Percentiles rank a stretch among this genome's conserved stretches.
Evolutionary conservation across 495 filamentous ascomycete genomes (phyloP).

Genomic region (Penicillium pancosmium): DNA sequence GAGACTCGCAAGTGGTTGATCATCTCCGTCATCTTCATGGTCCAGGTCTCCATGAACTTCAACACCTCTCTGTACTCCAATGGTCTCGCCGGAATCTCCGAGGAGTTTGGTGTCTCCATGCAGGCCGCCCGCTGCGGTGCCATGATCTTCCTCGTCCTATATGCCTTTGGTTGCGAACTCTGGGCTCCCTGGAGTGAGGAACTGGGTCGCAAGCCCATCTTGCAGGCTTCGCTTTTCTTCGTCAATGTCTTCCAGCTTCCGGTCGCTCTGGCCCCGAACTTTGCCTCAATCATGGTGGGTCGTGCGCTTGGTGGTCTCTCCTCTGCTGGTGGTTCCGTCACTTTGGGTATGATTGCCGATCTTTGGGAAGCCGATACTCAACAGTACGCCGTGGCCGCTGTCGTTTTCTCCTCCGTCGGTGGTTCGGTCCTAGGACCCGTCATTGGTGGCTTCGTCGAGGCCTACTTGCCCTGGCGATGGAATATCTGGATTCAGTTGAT

Average conservation of each 20-base stretch:
- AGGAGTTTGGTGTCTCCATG: conserved; percentile 49
- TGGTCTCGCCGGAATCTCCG: conserved; percentile 49
- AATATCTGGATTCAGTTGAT: conserved; percentile 63
- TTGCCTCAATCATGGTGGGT: conserved; percentile 57
- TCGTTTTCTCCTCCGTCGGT: conserved; percentile 66
- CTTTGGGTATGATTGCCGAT: conserved; percentile 64
- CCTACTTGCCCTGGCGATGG: conserved; percentile 56
- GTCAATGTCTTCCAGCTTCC: conserved; percentile 64
- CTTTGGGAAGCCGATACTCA: conserved; percentile 63
- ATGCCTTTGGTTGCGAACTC: conserved; percentile 67
- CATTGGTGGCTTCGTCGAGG: conserved; percentile 61
- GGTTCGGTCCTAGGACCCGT: conserved; percentile 65
- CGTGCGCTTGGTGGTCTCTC: conserved; percentile 61
- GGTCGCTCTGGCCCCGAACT: conserved; percentile 56
- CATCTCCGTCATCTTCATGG: conserved; percentile 60
- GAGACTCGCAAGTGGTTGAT: conserved; percentile 61
- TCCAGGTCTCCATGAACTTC: conserved; percentile 62
- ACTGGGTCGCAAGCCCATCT: conserved; percentile 57
- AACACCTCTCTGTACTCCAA: conserved; percentile 61
- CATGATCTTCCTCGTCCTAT: conserved; percentile 62
- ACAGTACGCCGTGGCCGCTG: conserved; percentile 62
- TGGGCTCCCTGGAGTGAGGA: conserved; percentile 72
- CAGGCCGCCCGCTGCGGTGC: conserved; percentile 57
- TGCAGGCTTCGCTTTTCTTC: conserved; percentile 57
- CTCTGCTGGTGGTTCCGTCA: conserved; percentile 65